Evolutionary conservation across 192 early-diverging fungal genomes (phyloP), one percentile per base, ranked within the genome.

Genomic region (Pilaira anomala): DNA sequence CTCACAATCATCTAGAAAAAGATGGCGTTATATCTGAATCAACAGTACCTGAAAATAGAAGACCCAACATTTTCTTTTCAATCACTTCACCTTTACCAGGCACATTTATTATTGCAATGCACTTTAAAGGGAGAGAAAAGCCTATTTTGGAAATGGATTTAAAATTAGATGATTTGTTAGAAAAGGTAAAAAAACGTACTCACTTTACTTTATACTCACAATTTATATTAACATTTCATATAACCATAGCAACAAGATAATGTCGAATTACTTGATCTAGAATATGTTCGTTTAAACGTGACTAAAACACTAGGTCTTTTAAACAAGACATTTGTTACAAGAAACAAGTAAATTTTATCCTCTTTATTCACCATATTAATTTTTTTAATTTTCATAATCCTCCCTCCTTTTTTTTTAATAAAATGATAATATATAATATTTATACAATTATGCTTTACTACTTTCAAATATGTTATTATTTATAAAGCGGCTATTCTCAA

Each of bases 71-170:
- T 50, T 96, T 84, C 73, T 95, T 97, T 77, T 88, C 86, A 63
- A 91, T 97, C 49, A 81, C 82, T 36, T 93, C 90, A 40, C 95
- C 95, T 33, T 80, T 89, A 33, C 87, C 91, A 1, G 93, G 94
- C 12, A 91, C 92, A 28, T 97, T 93, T 65, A 85, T 96, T 26
- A 96, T 96, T 69, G 85, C 87, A 7, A 79, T 97, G 59, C 85
- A 92, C 60, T 95, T 91, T 68, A 93, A 93, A 77, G 92, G 67
- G 26, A 83, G 95, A 28, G 94, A 96, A 42, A 91, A 92, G 57
- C 85, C 95, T 0, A 95, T 97, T 36, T 69, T 97, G 62, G 93
- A 95, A 76, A 97, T 97, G 94, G 94, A 97, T 71, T 81, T 97
- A 63, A 89, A 94, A 59, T 76, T 97, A 48, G 89, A 91, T 68